phyloP scores from a whole-genome alignment of 2,329 filamentous ascomycete species.

The Elsinoe necatrix region DNA sequence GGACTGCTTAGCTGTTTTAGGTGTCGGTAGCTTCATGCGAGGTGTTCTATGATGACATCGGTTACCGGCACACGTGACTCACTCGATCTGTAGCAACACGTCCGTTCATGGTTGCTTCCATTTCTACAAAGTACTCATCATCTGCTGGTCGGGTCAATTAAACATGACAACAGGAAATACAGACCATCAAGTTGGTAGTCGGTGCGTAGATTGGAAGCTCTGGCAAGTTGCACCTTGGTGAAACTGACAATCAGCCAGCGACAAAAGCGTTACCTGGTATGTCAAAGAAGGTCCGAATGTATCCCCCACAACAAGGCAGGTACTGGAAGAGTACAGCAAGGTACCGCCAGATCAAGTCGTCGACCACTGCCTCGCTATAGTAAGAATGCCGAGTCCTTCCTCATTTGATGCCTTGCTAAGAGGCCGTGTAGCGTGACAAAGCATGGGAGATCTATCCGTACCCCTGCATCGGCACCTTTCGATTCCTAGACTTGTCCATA shows the following conservation, averaged over 20 bases:
- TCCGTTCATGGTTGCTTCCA: not conserved
- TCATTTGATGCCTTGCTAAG: not conserved
- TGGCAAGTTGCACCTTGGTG: not conserved
- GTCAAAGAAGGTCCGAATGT: slow-evolving; percentile 27
- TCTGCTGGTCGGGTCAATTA: not conserved
- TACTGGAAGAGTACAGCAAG: slow-evolving; percentile 35
- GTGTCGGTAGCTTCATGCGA: not conserved
- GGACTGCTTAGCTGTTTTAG: no score
- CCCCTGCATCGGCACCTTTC: slow-evolving; percentile 20
- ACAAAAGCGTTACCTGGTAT: slow-evolving; percentile 24
- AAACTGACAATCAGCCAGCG: not conserved
- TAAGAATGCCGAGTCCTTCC: slow-evolving; percentile 18
- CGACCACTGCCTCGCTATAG: slow-evolving; percentile 31
- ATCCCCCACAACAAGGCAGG: slow-evolving; percentile 25
- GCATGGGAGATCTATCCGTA: slow-evolving; percentile 22
- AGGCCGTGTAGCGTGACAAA: slow-evolving; percentile 19
- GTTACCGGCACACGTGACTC: not conserved
- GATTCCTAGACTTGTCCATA: slow-evolving; percentile 22
- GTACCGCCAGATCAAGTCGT: slow-evolving; percentile 30
- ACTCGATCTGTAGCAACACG: not conserved
- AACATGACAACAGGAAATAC: not conserved
- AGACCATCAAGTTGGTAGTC: not conserved
- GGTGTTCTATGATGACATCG: slow-evolving; percentile 10
- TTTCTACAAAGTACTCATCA: not conserved
- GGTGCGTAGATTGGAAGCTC: not conserved